These are phyloP conservation scores for Pulveroboletus sp. DNA, from an alignment of 1,284 basidiomycete species.

Conservation along the genomic window DNA sequence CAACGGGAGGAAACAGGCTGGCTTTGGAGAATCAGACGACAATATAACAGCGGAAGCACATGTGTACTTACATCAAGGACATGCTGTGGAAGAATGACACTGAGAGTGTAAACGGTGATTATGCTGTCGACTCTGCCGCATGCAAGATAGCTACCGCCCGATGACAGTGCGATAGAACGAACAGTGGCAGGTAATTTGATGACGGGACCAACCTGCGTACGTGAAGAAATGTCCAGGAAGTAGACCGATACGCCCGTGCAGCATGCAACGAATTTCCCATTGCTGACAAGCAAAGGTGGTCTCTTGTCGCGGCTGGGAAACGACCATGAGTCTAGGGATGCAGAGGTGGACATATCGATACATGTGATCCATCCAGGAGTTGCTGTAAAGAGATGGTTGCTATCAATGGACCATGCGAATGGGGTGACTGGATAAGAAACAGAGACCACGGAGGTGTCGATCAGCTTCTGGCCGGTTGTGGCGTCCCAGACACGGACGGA, in stretches of 20 bases:
- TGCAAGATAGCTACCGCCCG: not conserved
- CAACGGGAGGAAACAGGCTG: not conserved
- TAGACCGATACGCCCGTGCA: not conserved
- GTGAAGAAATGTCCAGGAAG: not conserved
- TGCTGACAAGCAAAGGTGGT: constrained; percentile 2
- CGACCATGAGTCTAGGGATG: too few relatives aligned
- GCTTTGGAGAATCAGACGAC: not conserved
- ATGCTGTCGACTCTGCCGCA: not conserved
- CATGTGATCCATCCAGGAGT: constrained; percentile 1
- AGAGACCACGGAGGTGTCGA: not conserved
- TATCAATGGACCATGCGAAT: constrained; percentile 5
- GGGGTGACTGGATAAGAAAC: not conserved
- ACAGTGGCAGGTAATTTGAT: not conserved
- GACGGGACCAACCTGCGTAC: not conserved
- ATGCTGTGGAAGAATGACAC: not conserved
- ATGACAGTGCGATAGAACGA: constrained; percentile 2
- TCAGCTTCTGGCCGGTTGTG: not conserved
- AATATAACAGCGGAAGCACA: too few relatives aligned
- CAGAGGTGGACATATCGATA: not conserved
- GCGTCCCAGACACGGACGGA: constrained; percentile 5
- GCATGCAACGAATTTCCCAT: constrained; percentile 4
- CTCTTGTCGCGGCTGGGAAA: too few relatives aligned
- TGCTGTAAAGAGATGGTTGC: constrained; percentile 1
- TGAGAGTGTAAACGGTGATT: not conserved
- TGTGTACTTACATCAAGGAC: constrained; percentile 9